Evolutionary conservation across 306 rosid genomes (phyloP).

Genomic region (Heteromeles arbutifolia): DNA sequence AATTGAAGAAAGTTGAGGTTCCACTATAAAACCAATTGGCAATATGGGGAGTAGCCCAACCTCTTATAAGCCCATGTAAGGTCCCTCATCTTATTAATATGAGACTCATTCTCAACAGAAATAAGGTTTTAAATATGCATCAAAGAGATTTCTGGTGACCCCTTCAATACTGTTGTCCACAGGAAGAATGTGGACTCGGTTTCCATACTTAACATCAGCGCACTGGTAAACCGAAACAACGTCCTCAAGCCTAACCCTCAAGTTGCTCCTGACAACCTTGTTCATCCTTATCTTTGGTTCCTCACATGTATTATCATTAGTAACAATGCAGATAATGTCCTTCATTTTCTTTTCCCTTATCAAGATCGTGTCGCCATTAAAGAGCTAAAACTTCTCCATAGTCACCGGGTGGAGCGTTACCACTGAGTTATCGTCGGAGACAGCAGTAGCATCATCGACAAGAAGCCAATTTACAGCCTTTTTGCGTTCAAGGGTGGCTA

Average conservation of each 20-base stretch:
- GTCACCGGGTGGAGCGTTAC: background rate
- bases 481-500: background rate
- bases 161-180: slow-evolving; percentile 94
- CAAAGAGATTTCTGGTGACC: slow-evolving; percentile 79
- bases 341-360: slow-evolving; percentile 75
- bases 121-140: slow-evolving; percentile 86
- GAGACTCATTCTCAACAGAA: no score
- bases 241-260: slow-evolving; percentile 95
- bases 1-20: no score
- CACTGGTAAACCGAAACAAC: slow-evolving; percentile 94
- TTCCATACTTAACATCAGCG: slow-evolving; percentile 87
- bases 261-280: slow-evolving; percentile 84
- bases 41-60: no score
- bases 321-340: slow-evolving; percentile 87
- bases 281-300: slow-evolving; percentile 92
- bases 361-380: background rate
- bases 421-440: background rate
- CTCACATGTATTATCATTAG: slow-evolving; percentile 83
- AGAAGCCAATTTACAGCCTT: background rate
- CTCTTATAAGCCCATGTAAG: no score
- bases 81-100: no score
- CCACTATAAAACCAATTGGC: no score
- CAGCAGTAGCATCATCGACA: background rate
- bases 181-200: slow-evolving; percentile 88
- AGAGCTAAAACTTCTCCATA: background rate